A percentile compares a stretch with the other conserved stretches of the same genome.
phyloP scores from a whole-genome alignment of 2,329 filamentous ascomycete species.

The Ophiocordyceps camponoti-saundersi region DNA sequence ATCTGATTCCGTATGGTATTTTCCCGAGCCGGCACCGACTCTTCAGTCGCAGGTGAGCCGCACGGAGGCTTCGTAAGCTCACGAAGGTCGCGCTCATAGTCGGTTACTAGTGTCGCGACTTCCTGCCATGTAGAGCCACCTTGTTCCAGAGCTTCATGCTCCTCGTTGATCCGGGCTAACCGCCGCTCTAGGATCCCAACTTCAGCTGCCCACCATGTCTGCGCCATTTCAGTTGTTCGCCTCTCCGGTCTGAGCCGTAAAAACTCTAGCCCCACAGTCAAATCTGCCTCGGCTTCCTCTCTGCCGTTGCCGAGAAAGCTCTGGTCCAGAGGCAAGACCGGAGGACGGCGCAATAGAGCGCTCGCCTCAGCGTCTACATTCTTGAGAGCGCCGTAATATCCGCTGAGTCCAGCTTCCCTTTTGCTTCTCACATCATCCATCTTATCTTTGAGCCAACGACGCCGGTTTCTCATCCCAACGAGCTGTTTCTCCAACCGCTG shows the following conservation, averaged over 20 bases:
- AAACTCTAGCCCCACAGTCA: constrained; percentile 33
- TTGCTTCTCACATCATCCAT: constrained; percentile 47
- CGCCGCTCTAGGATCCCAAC: constrained; percentile 35
- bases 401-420: constrained; percentile 54
- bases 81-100: constrained; percentile 49
- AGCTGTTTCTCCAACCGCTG: constrained; percentile 47
- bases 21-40: constrained; percentile 13
- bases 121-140: constrained; percentile 51
- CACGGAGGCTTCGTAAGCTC: constrained; percentile 26
- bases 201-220: constrained; percentile 53
- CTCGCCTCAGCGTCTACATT: constrained; percentile 48
- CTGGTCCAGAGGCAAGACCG: constrained; percentile 33
- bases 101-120: constrained; percentile 37
- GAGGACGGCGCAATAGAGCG: constrained; percentile 40
- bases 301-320: constrained; percentile 18
- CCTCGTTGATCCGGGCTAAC: constrained; percentile 38
- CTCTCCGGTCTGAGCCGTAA: constrained; percentile 43
- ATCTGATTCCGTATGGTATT: constrained; percentile 29
- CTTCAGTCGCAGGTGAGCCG: constrained; percentile 13
- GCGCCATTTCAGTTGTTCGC: constrained; percentile 53
- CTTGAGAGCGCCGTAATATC: constrained; percentile 49
- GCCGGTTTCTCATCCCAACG: constrained; percentile 39
- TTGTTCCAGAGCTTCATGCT: constrained; percentile 48
- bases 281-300: constrained; percentile 6
- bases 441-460: constrained; percentile 39